Base-by-base conservation (phyloP, 306 rosid species). In the Morella rubra region DNA sequence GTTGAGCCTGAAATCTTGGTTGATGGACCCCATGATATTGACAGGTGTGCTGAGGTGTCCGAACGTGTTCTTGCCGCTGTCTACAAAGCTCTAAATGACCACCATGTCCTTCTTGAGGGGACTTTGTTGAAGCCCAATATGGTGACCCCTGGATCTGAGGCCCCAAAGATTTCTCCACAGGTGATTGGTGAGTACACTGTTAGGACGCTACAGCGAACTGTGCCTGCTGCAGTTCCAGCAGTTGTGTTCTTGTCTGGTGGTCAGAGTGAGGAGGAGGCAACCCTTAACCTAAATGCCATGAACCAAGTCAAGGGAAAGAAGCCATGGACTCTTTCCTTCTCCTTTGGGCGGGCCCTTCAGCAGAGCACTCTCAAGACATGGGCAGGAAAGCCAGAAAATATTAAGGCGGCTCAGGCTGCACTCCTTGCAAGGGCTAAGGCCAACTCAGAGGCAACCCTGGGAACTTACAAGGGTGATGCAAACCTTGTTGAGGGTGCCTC, bases 231-330 rank as follows among this genome's bases (percentile, higher is more conserved):
- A 0, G 96, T 93, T 60, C 97, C 97, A 0, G 97, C 94, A 5
- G 84, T 90, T 0, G 93, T 90, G 44, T 93, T 93, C 87, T 81
- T 93, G 73, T 90, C 97, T 7, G 96, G 97, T 1, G 97, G 97
- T n/a, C 97, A 93, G 82, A 90, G 97, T 37, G 97, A 93, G 84
- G 96, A 93, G 80, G 93, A 93, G 79, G 97, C 94, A 10, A 86
- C 94, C 15, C 59, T 82, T 13, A 90, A 93, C 81, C 92, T 93
- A 5, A 85, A 90, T 53, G 96, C 97, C 5, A 93, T 93, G 96
- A 93, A 93, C 88, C 61, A 77, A 67, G 80, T 84, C 41, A 82
- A 93, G 82, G 91, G 91, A 2, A 90, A 89, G 94, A 93, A 93
- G 85, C 96, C 96, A 1, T 93, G 96, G 97, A 73, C 88, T 27